These are phyloP conservation scores for Apiospora hydei DNA, from an alignment of 2,329 filamentous ascomycete species.

Conservation along the genomic window DNA sequence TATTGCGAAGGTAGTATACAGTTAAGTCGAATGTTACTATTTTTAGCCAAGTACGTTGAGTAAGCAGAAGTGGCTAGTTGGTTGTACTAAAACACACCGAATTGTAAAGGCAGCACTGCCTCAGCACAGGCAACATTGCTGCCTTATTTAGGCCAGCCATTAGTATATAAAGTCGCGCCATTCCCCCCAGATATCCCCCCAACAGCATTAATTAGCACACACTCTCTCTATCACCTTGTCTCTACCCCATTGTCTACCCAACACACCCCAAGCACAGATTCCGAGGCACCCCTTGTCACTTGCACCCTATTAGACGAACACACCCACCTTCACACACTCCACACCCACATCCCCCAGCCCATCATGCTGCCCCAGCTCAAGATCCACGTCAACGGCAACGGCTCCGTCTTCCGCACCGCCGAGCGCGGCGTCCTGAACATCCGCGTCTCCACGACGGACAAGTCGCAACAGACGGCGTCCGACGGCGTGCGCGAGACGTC, in stretches of 20 bases:
- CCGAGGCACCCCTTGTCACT: neutral
- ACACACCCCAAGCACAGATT: neutral
- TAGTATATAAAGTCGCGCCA: neutral
- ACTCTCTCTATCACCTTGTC: neutral
- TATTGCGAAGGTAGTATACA: neutral
- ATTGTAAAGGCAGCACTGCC: neutral
- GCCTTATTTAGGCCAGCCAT: neutral
- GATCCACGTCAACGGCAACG: conserved; percentile 31
- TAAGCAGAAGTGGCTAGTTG: neutral
- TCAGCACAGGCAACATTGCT: conserved; percentile 11
- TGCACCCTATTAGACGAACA: neutral
- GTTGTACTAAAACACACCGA: neutral
- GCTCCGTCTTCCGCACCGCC: conserved; percentile 32
- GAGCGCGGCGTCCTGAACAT: conserved; percentile 33
- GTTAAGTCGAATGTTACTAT: neutral
- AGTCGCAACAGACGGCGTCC: conserved; percentile 26
- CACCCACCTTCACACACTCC: neutral
- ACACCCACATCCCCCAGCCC: neutral
- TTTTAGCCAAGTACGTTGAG: neutral
- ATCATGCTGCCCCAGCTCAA: conserved; percentile 31
- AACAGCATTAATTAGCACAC: neutral
- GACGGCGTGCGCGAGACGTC: conserved; percentile 26
- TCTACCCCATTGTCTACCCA: neutral
- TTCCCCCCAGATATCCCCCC: neutral
- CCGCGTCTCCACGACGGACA: conserved; percentile 23